Evolutionary conservation across 805 yeast genomes (phyloP), one percentile per base, ranked within the genome.

Genomic region (Saccharomycopsis amapae): DNA sequence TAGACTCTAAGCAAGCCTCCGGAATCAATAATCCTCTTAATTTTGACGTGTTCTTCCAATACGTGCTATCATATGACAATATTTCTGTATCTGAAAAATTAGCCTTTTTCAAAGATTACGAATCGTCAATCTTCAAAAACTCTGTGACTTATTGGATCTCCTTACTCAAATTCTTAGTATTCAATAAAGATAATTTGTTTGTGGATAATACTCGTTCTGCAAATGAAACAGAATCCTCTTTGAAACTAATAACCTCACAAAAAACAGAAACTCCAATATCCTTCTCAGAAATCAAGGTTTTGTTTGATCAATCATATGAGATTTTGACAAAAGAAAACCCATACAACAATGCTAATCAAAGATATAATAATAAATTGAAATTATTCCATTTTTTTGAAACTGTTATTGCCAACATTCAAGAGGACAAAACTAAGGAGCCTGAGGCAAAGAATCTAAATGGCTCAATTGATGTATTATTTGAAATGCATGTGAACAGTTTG

Each of bases 51-150:
- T 42, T 69, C 72, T 24, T 67, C 60, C 30, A 55, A 63, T 38
- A 62, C 55, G 46, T 68, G 64, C 39, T 71, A 66, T 44, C 58
- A 56, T 9, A 61, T 50, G 18, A 69, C 66, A 36, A 62, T 57
- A 10, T 66, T 67, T 45, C 70, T 23, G 12, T 7, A 13, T 15
- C 66, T 54, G 13, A 67, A 56, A 36, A 53, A 53, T 4, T 60
- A 50, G 5, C 64, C 53, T 25, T 61, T 64, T 10, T 57, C 48
- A 17, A 57, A 60, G 28, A 62, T 62, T 44, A 58, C 63, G 26
- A 61, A 17, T 15, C 30, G 7, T 20, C 45, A 13, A 19, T 31
- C 13, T 48, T 56, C 48, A 61, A 40, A 13, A 61, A 53, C 10
- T 55, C 53, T 13, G 55, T 49, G 22, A 60, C 45, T 41, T 51